A percentile compares a stretch with the other conserved stretches of the same genome.
Evolutionary conservation across 257 asterid genomes (phyloP).

Genomic region (Solanum virginianum): DNA sequence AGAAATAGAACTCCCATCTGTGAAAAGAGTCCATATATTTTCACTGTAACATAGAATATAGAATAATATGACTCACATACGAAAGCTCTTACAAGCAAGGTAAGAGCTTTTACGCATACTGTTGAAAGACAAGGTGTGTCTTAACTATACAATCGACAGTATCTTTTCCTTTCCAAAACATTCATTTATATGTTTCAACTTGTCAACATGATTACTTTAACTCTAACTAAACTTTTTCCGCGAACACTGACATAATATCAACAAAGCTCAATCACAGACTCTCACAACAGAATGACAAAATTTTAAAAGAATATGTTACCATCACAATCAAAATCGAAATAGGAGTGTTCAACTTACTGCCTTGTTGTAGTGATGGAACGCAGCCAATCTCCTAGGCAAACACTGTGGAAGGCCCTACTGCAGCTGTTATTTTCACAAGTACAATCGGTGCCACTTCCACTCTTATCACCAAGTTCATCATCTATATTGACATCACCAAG

Average conservation of each 20-base stretch:
- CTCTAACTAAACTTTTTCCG: not conserved
- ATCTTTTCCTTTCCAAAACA: not conserved
- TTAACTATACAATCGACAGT: not conserved
- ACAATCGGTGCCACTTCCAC: constrained; percentile 67
- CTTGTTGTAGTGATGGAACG: constrained; percentile 74
- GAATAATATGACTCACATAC: not conserved
- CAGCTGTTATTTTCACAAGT: constrained; percentile 66
- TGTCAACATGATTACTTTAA: not conserved
- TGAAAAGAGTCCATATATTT: not conserved
- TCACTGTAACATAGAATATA: not conserved
- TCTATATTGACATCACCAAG: constrained; percentile 26
- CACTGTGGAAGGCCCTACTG: constrained; percentile 55
- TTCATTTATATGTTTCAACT: not conserved
- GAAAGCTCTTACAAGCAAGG: not conserved
- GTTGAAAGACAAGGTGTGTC: not conserved
- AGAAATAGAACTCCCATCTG: not conserved
- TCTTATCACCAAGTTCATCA: constrained; percentile 66
- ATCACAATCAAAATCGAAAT: not conserved
- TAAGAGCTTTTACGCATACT: not conserved
- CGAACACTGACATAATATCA: not conserved
- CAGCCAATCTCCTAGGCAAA: constrained; percentile 81
- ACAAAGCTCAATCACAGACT: not conserved
- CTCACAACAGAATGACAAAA: not conserved
- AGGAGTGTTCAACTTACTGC: constrained; percentile 36
- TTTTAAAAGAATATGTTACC: not conserved